Base-by-base conservation (phyloP, 176 grass and related monocot genomes). In the Rhynchospora pubera region DNA sequence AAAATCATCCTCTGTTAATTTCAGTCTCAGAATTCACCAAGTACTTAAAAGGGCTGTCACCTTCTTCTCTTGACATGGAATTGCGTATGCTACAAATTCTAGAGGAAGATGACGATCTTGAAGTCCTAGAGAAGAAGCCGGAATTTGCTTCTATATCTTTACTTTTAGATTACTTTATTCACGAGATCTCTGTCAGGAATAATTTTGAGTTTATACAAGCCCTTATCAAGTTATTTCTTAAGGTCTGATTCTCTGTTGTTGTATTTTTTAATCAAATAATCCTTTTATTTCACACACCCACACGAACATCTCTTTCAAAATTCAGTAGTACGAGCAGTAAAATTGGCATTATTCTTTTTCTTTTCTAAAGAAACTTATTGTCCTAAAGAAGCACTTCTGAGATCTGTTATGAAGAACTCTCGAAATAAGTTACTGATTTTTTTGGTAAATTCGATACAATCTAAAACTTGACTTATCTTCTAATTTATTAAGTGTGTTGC, bases 121-220 rank as follows among this genome's bases (percentile, higher is more conserved):
- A 93, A 88, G 43, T 70, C 68, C 4, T 88, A 62, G 89, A 91
- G 82, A 66, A 93, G 60, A 93, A 87, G 63, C 87, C 91, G 48
- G 96, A 99, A 85, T 83, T 95, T 45, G 72, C 88, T 32, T 90
- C 87, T 79, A 91, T 99, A 82, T 90, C 66, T 14, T 76, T 87
- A 46, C 82, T 99, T 77, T 65, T 99, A 83, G 96, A 99, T 72
- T 99, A 99, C 67, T 90, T 99, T 51, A 90, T 95, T 80, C 86
- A 90, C 26, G 92, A 99, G 83, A 83, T 93, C 88, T 93, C 87
- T 63, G 77, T 61, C 85, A 93, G 87, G 79, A 95, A 91, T 80
- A 95, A 99, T 86, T 99, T 95, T 0, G 96, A 99, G 42, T 99
- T 99, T 82, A 91, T 99, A 85, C 92, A 99, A 86, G 89, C 92